A percentile compares a stretch with the other conserved stretches of the same genome.
phyloP scores from a whole-genome alignment of 148 eudicot species.

The Dianthus caryophyllus region DNA sequence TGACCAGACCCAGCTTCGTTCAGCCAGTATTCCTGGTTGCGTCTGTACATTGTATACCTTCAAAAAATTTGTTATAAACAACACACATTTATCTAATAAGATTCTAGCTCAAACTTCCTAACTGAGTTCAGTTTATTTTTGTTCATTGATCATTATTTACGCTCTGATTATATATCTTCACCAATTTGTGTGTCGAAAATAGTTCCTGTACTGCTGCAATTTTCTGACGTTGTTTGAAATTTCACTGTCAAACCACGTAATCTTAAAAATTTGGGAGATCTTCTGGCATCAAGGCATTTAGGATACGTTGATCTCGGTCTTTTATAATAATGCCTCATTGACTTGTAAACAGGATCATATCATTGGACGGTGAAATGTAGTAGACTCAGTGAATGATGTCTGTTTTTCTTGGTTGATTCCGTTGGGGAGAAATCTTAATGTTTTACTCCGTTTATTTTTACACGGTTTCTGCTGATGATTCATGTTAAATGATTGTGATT shows the following conservation, averaged over 20 bases:
- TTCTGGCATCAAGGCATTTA: background rate
- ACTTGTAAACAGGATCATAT: background rate
- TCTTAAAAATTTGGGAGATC: background rate
- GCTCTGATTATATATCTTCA: no score
- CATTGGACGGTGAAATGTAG: background rate
- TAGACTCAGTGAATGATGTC: background rate
- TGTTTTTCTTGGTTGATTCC: no score
- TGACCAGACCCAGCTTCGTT: background rate
- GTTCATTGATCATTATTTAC: no score
- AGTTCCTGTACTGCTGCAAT: background rate
- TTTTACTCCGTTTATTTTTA: no score
- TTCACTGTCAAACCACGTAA: background rate
- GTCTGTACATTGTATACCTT: constrained; percentile 9
- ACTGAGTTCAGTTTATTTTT: background rate
- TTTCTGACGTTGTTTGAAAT: background rate
- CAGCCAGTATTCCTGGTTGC: constrained; percentile 7
- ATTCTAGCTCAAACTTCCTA: background rate
- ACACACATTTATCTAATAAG: background rate
- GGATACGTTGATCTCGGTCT: background rate
- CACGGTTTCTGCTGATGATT: no score
- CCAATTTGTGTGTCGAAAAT: background rate
- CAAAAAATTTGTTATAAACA: background rate
- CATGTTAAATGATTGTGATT: no score
- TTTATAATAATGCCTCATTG: background rate
- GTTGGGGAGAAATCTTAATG: no score